Conservation (phyloP, 225 moss, liverwort and hornwort genomes). For the Climacium dendroides region DNA sequence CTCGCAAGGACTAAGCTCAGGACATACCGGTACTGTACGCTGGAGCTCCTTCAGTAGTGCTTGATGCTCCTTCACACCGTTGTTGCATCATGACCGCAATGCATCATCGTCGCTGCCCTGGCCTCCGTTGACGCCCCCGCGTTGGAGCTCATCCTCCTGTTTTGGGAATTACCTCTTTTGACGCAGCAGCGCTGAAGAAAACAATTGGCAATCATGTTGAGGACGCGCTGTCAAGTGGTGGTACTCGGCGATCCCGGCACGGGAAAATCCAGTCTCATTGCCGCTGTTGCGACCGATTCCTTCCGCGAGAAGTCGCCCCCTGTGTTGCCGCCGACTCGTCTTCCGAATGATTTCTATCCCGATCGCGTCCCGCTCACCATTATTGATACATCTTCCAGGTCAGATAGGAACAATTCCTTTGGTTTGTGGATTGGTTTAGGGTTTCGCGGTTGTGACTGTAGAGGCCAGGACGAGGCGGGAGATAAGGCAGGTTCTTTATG, state of each 20-base stretch:
- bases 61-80: background rate
- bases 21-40: background rate
- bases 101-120: background rate
- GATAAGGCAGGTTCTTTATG: background rate
- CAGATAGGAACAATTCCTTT: background rate
- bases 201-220: constrained; percentile 1
- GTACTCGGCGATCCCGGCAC: constrained; percentile 72
- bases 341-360: constrained; percentile 73
- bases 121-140: background rate
- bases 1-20: background rate
- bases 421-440: background rate
- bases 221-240: constrained; percentile 61
- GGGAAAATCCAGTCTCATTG: constrained; percentile 81
- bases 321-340: constrained; percentile 68
- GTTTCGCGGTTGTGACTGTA: background rate
- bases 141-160: background rate
- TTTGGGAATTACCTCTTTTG: background rate
- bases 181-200: background rate
- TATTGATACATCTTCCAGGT: constrained; percentile 85
- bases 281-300: constrained; percentile 64
- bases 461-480: background rate
- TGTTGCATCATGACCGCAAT: background rate
- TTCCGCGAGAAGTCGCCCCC: constrained; percentile 59
- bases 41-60: background rate
- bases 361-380: constrained; percentile 76